Base-by-base conservation (phyloP, 208 protist genomes). In the Leishmania amazonensis region DNA sequence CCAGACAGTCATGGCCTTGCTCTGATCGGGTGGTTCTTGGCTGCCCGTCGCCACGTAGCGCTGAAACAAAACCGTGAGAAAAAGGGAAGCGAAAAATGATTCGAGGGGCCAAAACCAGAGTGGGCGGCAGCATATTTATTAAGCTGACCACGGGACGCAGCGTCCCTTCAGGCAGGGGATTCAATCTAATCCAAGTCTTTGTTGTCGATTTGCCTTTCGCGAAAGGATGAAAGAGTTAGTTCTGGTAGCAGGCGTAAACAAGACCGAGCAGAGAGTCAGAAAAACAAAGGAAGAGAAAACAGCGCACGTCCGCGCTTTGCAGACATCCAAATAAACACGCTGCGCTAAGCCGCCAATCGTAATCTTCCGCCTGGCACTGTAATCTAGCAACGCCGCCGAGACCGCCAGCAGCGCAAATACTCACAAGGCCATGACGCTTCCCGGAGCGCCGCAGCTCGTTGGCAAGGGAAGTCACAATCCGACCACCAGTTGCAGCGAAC, bases 331-430 rank as follows among this genome's bases (percentile, higher is more conserved):
- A 47, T 5, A 64, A 83, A 42, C 17, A 57, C 70, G 3, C 51
- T 2, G 35, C n/a, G 68, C 19, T 45, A 57, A 71, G 28, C 65
- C 13, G 58, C 70, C 58, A 24, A 71, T 40, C 11, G 72, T 75
- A 7, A 38, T 53, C 65, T 67, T 68, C 73, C 79, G 82, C 54
- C 87, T 89, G 3, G 84, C 83, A 17, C 83, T 90, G 83, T 92
- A 85, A 76, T 96, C 92, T 21, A 13, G 89, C 90, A 51, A 96
- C 87, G 62, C 89, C 92, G 31, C 94, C 94, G 47, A 95, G 78
- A 45, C 95, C 95, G 21, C 95, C 95, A 83, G 95, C 95, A 67
- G 95, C 95, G 84, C 95, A 98, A 84, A 98, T 95, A 67, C 94
- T 97, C 28, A 97, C 83, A 19, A 98, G 83, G 49, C 91, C 93